Evolutionary conservation across 176 grass and related monocot species (phyloP).

Genomic region (Secale cereale): DNA sequence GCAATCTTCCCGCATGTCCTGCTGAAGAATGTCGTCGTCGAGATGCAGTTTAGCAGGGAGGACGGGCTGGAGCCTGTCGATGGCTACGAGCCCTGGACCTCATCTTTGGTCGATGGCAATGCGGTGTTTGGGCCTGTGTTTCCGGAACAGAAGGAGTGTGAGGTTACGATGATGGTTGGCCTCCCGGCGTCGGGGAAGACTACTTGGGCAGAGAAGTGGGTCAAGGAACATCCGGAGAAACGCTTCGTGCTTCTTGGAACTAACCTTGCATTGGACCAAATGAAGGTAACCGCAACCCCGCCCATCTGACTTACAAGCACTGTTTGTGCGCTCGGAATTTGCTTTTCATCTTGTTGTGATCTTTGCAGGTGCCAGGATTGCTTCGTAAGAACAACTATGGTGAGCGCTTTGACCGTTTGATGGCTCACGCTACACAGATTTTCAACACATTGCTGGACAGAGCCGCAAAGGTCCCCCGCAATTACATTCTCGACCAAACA

Average conservation of each 20-base stretch:
- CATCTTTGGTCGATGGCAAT: slow-evolving; percentile 29
- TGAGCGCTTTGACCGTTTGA: slow-evolving; percentile 63
- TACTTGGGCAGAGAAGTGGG: slow-evolving; percentile 64
- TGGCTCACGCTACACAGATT: slow-evolving; percentile 50
- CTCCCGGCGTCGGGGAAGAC: slow-evolving; percentile 67
- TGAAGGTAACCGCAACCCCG: slow-evolving; percentile 40
- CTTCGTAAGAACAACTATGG: slow-evolving; percentile 58
- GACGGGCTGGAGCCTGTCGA: slow-evolving; percentile 49
- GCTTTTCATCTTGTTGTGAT: slow-evolving; percentile 14
- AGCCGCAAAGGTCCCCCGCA: slow-evolving; percentile 49
- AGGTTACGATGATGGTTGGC: slow-evolving; percentile 69
- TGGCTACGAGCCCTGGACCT: slow-evolving; percentile 55
- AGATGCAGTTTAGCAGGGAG: slow-evolving; percentile 59
- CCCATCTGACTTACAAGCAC: not conserved
- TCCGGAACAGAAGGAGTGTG: slow-evolving; percentile 26
- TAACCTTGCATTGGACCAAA: slow-evolving; percentile 69
- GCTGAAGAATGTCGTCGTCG: slow-evolving; percentile 59
- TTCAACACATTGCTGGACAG: slow-evolving; percentile 62
- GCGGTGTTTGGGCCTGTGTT: slow-evolving; percentile 37
- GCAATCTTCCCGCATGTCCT: slow-evolving; percentile 57
- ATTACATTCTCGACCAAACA: slow-evolving; percentile 70
- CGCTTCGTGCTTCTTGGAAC: slow-evolving; percentile 60
- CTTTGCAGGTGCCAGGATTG: slow-evolving; percentile 53
- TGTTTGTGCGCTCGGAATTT: not conserved
- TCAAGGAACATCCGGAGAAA: slow-evolving; percentile 55